phyloP scores from a whole-genome alignment of 805 yeast species.

The Dipodascopsis tothii region DNA sequence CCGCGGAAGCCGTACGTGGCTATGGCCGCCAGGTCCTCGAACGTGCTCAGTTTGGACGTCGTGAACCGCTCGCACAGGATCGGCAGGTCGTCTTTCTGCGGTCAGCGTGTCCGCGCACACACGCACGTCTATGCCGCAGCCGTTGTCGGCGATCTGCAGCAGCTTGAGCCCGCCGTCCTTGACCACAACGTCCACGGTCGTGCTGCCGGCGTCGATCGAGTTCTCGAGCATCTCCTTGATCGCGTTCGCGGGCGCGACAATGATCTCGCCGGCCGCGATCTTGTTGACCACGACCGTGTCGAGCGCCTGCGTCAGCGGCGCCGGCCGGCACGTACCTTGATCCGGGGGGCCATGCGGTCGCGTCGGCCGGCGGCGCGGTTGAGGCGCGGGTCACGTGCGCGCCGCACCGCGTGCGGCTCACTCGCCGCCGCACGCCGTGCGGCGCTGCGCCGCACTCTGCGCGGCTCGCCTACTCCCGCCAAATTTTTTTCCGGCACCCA shows the following conservation, averaged over 20 bases:
- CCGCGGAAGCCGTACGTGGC: conserved; percentile 92
- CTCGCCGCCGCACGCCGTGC: too few species aligned
- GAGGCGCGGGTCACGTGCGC: too few species aligned
- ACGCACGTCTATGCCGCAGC: conserved; percentile 55
- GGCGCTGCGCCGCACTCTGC: too few species aligned
- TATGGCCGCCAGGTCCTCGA: conserved; percentile 66
- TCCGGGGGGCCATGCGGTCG: too few species aligned
- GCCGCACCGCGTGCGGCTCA: too few species aligned
- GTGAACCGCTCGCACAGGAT: conserved; percentile 88
- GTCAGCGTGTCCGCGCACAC: too few species aligned
- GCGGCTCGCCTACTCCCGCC: too few species aligned
- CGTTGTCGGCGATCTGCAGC: conserved; percentile 84
- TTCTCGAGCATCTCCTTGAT: conserved; percentile 88
- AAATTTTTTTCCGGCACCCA: too few species aligned
- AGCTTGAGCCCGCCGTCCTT: conserved; percentile 88
- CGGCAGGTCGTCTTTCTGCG: conserved; percentile 57
- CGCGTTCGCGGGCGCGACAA: conserved; percentile 89
- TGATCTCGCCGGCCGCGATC: conserved; percentile 96
- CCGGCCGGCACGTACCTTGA: conserved; percentile 11
- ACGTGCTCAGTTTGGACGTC: conserved; percentile 69
- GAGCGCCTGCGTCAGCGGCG: conserved; percentile 35
- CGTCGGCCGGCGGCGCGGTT: too few species aligned
- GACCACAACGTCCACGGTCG: conserved; percentile 67
- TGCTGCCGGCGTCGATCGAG: conserved; percentile 76
- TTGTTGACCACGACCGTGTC: conserved; percentile 71